Percentiles rank a stretch among this genome's conserved stretches.
These are phyloP conservation scores for Hericium erinaceus DNA, from an alignment of 768 basidiomycete species.

Conservation along the genomic window DNA sequence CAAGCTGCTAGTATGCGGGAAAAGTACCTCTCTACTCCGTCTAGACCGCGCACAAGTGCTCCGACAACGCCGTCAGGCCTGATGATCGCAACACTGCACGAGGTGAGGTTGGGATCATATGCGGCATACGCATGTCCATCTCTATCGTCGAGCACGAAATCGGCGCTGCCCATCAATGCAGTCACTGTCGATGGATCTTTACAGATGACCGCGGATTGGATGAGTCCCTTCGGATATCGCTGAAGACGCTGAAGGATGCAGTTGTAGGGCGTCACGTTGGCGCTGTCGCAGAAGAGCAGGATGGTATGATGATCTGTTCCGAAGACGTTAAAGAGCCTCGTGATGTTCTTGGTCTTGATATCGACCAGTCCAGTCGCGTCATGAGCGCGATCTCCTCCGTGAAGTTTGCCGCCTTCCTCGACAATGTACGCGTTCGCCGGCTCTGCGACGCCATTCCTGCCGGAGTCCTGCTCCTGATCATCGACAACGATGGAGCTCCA, in stretches of 20 bases:
- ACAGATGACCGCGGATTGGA: neutral
- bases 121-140: neutral
- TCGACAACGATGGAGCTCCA: constrained; percentile 11
- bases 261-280: no score
- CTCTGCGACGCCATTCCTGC: neutral
- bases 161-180: neutral
- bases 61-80: neutral
- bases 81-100: neutral
- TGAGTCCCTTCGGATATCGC: neutral
- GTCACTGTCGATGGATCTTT: neutral
- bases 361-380: constrained; percentile 8
- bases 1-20: neutral
- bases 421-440: neutral
- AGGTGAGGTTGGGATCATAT: neutral
- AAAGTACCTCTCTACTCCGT: constrained; percentile 2
- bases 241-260: neutral
- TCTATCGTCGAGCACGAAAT: neutral
- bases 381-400: constrained; percentile 12
- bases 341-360: neutral
- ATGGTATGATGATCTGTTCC: constrained; percentile 8
- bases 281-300: constrained; percentile 1
- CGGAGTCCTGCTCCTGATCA: neutral
- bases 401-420: neutral
- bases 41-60: neutral
- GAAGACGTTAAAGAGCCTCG: constrained; percentile 9